Conservation (phyloP, 1,284 basidiomycete genomes). For the Anthracocystis panici-leucophaei region DNA sequence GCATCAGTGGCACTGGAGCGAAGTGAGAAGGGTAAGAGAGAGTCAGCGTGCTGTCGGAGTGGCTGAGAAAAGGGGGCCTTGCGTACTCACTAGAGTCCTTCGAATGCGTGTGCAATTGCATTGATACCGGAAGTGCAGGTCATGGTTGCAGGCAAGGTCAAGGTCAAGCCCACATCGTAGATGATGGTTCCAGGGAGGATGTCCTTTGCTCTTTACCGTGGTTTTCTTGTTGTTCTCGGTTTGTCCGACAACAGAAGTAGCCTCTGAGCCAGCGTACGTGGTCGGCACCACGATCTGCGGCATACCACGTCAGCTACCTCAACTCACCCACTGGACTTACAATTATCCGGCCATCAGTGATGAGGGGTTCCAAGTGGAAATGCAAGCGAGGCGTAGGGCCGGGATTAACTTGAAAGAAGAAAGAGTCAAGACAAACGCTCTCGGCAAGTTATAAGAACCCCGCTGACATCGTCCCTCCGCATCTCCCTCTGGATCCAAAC, state of each 20-base stretch:
- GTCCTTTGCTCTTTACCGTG: conserved; percentile 71
- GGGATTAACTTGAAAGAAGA: no score
- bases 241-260: conserved; percentile 72
- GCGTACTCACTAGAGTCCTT: conserved; percentile 11
- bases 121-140: conserved; percentile 72
- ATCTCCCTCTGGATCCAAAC: no score
- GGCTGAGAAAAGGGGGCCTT: no score
- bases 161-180: conserved; percentile 72
- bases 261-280: conserved; percentile 73
- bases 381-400: no score
- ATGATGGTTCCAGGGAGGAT: conserved; percentile 73
- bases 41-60: background rate
- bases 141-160: conserved; percentile 71
- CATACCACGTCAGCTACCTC: no score
- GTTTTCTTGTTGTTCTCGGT: conserved; percentile 72
- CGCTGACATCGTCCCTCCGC: no score
- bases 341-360: no score
- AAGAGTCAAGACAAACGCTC: no score
- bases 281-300: conserved; percentile 73
- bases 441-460: no score
- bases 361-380: no score
- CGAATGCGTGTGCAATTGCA: conserved; percentile 72
- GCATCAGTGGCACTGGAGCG: conserved; percentile 70
- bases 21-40: conserved; percentile 70
- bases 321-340: no score